Percentiles rank a stretch among this genome's conserved stretches.
Evolutionary conservation across 345 rosid genomes (phyloP).

Genomic region (Bretschneidera sinensis): DNA sequence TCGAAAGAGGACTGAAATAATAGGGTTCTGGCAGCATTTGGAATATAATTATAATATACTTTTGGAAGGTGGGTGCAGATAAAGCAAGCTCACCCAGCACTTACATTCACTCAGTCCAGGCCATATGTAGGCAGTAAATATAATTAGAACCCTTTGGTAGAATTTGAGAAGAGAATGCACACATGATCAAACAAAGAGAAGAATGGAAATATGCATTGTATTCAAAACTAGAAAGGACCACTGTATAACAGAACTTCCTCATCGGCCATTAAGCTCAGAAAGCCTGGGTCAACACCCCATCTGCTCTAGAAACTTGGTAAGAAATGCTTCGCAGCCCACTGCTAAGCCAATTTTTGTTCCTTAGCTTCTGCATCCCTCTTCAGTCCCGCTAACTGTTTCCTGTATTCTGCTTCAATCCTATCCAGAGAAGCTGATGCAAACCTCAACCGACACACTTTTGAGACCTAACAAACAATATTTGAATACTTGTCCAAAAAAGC

Average conservation of each 20-base stretch:
- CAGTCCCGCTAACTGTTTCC: conserved; percentile 62
- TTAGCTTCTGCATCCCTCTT: conserved; percentile 81
- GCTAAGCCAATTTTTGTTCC: conserved; percentile 88
- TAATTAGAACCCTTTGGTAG: conserved; percentile 19
- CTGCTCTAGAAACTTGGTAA: conserved; percentile 78
- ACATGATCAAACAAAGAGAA: conserved; percentile 3
- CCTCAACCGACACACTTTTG: too few relatives aligned
- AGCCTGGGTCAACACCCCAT: conserved; percentile 55
- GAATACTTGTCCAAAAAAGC: too few relatives aligned
- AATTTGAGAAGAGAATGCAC: conserved; percentile 15
- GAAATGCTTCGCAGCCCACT: conserved; percentile 74
- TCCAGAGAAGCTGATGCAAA: conserved; percentile 58
- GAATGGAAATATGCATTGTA: neutral
- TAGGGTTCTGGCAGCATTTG: neutral
- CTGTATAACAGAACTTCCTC: conserved; percentile 7
- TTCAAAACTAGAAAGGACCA: conserved; percentile 1
- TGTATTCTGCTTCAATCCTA: conserved; percentile 72
- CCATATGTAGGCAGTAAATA: conserved; percentile 12
- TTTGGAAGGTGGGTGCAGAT: conserved; percentile 8
- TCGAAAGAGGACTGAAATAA: too few relatives aligned
- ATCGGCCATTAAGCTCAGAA: conserved; percentile 34
- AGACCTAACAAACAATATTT: too few relatives aligned
- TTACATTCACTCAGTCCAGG: conserved; percentile 11
- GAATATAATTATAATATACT: conserved; percentile 7
- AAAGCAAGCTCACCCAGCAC: conserved; percentile 11